A percentile compares a stretch with the other conserved stretches of the same genome.
phyloP scores from a whole-genome alignment of 257 asterid genomes.

The Nicotiana attenuata region DNA sequence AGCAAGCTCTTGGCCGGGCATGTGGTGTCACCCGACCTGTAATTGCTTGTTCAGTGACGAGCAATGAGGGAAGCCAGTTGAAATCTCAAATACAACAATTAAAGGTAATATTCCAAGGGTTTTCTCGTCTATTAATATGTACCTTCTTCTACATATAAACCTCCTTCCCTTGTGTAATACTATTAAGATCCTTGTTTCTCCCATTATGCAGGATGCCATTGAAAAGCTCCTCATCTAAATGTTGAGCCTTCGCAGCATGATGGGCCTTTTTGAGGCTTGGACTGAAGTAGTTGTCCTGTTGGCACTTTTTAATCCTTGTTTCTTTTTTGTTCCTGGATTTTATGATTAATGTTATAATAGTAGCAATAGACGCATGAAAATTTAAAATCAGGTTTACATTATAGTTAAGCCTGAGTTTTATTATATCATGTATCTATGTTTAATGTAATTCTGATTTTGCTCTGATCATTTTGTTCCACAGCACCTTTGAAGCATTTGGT shows the following conservation, averaged over 20 bases:
- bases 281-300: slow-evolving; percentile 26
- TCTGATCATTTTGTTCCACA: background rate
- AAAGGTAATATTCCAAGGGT: slow-evolving; percentile 35
- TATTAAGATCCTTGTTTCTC: background rate
- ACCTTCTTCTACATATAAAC: background rate
- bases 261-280: slow-evolving; percentile 38
- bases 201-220: slow-evolving; percentile 29
- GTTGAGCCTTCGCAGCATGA: slow-evolving; percentile 29
- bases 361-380: background rate
- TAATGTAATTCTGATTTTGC: background rate
- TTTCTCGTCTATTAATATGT: background rate
- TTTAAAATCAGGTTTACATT: background rate
- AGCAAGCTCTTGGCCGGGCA: slow-evolving; percentile 74
- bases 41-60: slow-evolving; percentile 79
- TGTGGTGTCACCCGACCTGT: slow-evolving; percentile 94
- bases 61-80: slow-evolving; percentile 88
- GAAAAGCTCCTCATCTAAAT: slow-evolving; percentile 37
- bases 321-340: slow-evolving; percentile 3
- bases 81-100: slow-evolving; percentile 78
- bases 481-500: background rate
- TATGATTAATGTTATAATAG: background rate
- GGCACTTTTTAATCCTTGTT: background rate
- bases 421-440: background rate
- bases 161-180: background rate
- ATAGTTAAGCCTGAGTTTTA: background rate